phyloP scores from a whole-genome alignment of 1,284 basidiomycete genomes.

The Porphyrellus sp. region DNA sequence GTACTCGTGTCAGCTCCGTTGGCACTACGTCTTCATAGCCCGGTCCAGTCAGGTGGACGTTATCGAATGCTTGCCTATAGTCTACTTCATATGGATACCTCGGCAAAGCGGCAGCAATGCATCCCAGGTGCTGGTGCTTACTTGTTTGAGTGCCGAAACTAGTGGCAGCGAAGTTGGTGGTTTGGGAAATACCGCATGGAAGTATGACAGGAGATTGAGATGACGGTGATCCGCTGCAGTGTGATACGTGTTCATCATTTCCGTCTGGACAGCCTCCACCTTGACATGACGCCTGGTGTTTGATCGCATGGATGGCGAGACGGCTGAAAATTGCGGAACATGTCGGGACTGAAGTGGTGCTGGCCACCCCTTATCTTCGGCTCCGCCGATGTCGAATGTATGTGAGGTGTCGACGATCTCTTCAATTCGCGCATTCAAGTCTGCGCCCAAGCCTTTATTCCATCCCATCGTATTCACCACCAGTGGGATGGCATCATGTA shows the following conservation, averaged over 20 bases:
- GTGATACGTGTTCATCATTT: slow-evolving; percentile 42
- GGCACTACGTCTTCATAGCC: slow-evolving; percentile 73
- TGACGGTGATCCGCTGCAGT: slow-evolving; percentile 74
- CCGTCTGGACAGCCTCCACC: slow-evolving; percentile 27
- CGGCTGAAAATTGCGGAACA: slow-evolving; percentile 3
- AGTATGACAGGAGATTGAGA: slow-evolving; percentile 77
- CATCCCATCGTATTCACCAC: slow-evolving; percentile 97
- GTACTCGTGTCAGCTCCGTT: slow-evolving; percentile 62
- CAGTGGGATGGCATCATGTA: slow-evolving; percentile 68
- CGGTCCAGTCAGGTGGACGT: slow-evolving; percentile 63
- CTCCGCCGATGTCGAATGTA: slow-evolving; percentile 24
- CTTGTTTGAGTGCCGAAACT: slow-evolving; percentile 26
- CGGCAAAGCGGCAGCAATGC: slow-evolving; percentile 65
- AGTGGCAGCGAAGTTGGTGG: slow-evolving; percentile 1
- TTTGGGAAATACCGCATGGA: slow-evolving; percentile 61
- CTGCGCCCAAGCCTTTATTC: slow-evolving; percentile 90
- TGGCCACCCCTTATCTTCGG: slow-evolving; percentile 25
- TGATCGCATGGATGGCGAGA: not conserved
- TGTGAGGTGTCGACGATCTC: slow-evolving; percentile 58
- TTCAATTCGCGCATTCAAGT: slow-evolving; percentile 73
- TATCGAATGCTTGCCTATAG: slow-evolving; percentile 51
- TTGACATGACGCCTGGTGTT: slow-evolving; percentile 1
- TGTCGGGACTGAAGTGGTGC: slow-evolving; percentile 32
- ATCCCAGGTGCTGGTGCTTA: slow-evolving; percentile 58
- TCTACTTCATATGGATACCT: slow-evolving; percentile 68